These are phyloP conservation scores for sorghum (Sorghum bicolor) DNA, from an alignment of 176 grass and related monocot species.

Conservation along the genomic window Sorghum_bicolor_NCBIv3 NC_012879.2:1676501-1677000, in stretches of 20 bases:
- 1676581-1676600: slow-evolving; percentile 56
- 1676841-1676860: not conserved
- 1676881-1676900: not conserved
- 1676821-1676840: not conserved
- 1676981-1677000: not conserved
- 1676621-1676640: not conserved
- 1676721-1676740: slow-evolving; percentile 59
- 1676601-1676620: slow-evolving; percentile 33
- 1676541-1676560: slow-evolving; percentile 59
- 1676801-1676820: slow-evolving; percentile 17
- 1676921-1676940: not conserved
- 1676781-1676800: slow-evolving; percentile 36
- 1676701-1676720: slow-evolving; percentile 67
- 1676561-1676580: slow-evolving; percentile 46
- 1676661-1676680: slow-evolving; percentile 17
- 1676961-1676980: not conserved
- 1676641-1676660: not conserved
- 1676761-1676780: slow-evolving; percentile 40
- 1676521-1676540: slow-evolving; percentile 39
- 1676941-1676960: not conserved
- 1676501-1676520: not conserved
- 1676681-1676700: not conserved
- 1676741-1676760: slow-evolving; percentile 38
- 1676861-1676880: not conserved
- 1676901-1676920: not conserved